Conservation (phyloP, 169 alveolate genomes). For the Plasmodium inui region DNA sequence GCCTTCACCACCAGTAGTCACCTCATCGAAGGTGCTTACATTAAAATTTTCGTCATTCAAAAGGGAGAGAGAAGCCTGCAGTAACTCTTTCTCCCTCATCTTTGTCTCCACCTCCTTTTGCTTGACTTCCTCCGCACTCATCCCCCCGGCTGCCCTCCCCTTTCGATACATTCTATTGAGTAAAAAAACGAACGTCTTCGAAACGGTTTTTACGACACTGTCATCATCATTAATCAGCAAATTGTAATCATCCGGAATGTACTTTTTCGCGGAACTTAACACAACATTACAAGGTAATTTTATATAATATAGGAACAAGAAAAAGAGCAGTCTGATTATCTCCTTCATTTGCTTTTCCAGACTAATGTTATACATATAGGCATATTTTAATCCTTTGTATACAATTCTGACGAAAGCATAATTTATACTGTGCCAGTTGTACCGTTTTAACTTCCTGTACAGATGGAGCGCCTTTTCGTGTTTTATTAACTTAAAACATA, state of each 20-base stretch:
- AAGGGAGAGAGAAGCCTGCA: conserved; percentile 14
- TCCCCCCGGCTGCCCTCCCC: not conserved
- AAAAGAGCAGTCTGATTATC: conserved; percentile 10
- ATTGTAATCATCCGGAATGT: conserved; percentile 52
- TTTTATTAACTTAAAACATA: conserved; percentile 63
- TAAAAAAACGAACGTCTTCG: conserved; percentile 62
- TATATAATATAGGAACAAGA: conserved; percentile 57
- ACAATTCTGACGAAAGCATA: conserved; percentile 60
- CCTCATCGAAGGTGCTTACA: conserved; percentile 3
- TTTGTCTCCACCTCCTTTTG: conserved; percentile 5
- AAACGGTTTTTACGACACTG: conserved; percentile 44
- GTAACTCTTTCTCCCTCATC: not conserved
- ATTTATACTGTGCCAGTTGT: conserved; percentile 67
- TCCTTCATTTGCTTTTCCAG: conserved; percentile 43
- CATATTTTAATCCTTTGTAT: conserved; percentile 66
- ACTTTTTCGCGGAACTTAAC: conserved; percentile 43
- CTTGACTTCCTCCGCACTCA: not conserved
- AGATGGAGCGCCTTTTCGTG: conserved; percentile 19
- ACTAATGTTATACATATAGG: conserved; percentile 52
- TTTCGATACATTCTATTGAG: conserved; percentile 26
- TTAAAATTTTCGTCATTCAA: conserved; percentile 50
- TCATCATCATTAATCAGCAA: conserved; percentile 54
- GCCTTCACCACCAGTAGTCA: not conserved
- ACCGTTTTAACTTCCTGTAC: conserved; percentile 34
- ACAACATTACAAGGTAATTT: conserved; percentile 60